Base-by-base conservation (phyloP, 257 asterid species). In the Lavandula angustifolia region DNA sequence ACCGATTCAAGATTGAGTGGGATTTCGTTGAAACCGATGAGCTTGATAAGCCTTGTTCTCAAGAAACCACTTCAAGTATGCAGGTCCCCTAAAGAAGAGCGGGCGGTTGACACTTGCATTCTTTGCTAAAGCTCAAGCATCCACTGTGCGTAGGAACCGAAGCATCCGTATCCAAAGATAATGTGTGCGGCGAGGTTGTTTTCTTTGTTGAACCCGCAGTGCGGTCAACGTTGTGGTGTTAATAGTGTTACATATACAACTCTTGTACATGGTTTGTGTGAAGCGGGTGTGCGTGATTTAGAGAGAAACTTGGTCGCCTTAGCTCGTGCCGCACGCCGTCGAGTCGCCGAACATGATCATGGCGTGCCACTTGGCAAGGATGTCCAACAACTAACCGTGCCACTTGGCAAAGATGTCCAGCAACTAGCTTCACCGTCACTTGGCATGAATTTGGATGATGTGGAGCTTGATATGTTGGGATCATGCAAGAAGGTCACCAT, bases 301-400 rank as follows among this genome's bases (percentile, higher is more conserved):
- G 98, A 90, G 81, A 94, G 99, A 55, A 87, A 83, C 80, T 81
- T 94, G 73, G 92, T 98, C 73, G 96, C 99, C 77, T 78, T 94
- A 78, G 99, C 99, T 63, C 99, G 98, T 77, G 95, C 95, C 49
- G 98, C 96, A 12, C n/a, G 99, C 99, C 32, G 98, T 94, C 44
- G 69, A 67, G 92, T 94, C 41, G 95, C 98, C 48, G 98, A 94
- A 76, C 95, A 80, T 76, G 95, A 84, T 70, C 87, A 87, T 72
- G 66, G 83, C 62, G 71, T 84, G 71, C 95, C n/a, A n/a, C n/a
- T n/a, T n/a, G n/a, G n/a, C n/a, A n/a, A n/a, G n/a, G n/a, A n/a
- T n/a, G n/a, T n/a, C n/a, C n/a, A n/a, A n/a, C n/a, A n/a, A n/a
- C n/a, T n/a, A n/a, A n/a, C n/a, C n/a, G n/a, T n/a, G n/a, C n/a